A percentile compares a stretch with the other conserved stretches of the same genome.
Conservation (phyloP, 257 asterid species). For the Handroanthus guayacan region DNA sequence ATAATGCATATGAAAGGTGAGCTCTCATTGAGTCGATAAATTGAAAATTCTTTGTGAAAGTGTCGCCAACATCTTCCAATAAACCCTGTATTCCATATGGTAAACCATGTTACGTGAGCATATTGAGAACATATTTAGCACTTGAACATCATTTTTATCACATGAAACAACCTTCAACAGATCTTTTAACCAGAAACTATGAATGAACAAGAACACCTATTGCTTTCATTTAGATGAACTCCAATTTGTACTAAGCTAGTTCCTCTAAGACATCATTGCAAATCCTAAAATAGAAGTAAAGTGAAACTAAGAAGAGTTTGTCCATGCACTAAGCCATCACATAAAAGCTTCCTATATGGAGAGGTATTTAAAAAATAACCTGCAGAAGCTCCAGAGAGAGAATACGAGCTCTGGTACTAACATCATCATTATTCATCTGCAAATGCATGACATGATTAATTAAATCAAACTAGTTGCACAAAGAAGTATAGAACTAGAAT, state of each 20-base stretch:
- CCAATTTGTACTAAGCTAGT: background rate
- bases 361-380: constrained; percentile 54
- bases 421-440: constrained; percentile 94
- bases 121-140: constrained; percentile 6
- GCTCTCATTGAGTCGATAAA: constrained; percentile 88
- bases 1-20: constrained; percentile 85
- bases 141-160: constrained; percentile 13
- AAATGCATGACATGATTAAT: constrained; percentile 41
- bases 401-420: constrained; percentile 80
- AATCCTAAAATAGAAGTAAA: constrained; percentile 10
- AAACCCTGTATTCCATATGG: constrained; percentile 60
- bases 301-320: constrained; percentile 23
- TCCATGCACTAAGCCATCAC: constrained; percentile 27
- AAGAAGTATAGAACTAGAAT: constrained; percentile 27
- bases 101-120: constrained; percentile 27
- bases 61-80: constrained; percentile 74
- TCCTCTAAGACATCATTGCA: background rate
- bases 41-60: constrained; percentile 70
- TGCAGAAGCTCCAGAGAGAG: constrained; percentile 95
- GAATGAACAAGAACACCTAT: constrained; percentile 27
- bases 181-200: constrained; percentile 27
- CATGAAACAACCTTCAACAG: constrained; percentile 3
- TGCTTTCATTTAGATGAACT: constrained; percentile 18
- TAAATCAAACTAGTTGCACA: constrained; percentile 32
- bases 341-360: constrained; percentile 35